Evolutionary conservation across 495 filamentous ascomycete species (phyloP).

Genomic region (Pseudotulostoma volvatum): DNA sequence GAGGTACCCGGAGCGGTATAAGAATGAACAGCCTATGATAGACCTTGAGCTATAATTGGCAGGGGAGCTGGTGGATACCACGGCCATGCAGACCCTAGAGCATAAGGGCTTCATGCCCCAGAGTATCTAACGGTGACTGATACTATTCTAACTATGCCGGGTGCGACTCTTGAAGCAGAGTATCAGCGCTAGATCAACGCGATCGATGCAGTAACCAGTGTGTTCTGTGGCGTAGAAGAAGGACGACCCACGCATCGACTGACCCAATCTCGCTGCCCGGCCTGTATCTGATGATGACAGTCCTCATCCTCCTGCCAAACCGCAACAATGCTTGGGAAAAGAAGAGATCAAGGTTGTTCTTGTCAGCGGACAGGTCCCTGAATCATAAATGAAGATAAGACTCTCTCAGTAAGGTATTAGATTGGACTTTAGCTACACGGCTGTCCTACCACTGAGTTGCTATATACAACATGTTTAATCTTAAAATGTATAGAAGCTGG

Average conservation of each 20-base stretch:
- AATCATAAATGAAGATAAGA: no score
- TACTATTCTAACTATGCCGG: slow-evolving; percentile 11
- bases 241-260: slow-evolving; percentile 5
- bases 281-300: slow-evolving; percentile 2
- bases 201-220: slow-evolving; percentile 15
- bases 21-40: slow-evolving; percentile 19
- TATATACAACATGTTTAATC: no score
- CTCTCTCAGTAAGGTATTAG: no score
- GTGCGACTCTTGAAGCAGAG: slow-evolving; percentile 10
- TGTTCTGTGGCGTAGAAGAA: slow-evolving; percentile 17
- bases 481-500: no score
- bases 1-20: slow-evolving; percentile 15
- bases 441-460: no score
- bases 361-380: no score
- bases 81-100: slow-evolving; percentile 11
- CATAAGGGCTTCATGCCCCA: slow-evolving; percentile 8
- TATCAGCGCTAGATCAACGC: slow-evolving; percentile 11
- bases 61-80: slow-evolving; percentile 12
- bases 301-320: slow-evolving; percentile 4
- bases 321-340: slow-evolving; percentile 1
- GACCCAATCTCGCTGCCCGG: slow-evolving; percentile 1
- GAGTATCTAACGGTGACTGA: slow-evolving; percentile 14
- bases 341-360: slow-evolving; percentile 7
- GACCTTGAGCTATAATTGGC: slow-evolving; percentile 15
- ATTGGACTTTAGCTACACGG: no score